Base-by-base conservation (phyloP, 2,329 filamentous ascomycete species). In the Emmonsiellopsis sp. region DNA sequence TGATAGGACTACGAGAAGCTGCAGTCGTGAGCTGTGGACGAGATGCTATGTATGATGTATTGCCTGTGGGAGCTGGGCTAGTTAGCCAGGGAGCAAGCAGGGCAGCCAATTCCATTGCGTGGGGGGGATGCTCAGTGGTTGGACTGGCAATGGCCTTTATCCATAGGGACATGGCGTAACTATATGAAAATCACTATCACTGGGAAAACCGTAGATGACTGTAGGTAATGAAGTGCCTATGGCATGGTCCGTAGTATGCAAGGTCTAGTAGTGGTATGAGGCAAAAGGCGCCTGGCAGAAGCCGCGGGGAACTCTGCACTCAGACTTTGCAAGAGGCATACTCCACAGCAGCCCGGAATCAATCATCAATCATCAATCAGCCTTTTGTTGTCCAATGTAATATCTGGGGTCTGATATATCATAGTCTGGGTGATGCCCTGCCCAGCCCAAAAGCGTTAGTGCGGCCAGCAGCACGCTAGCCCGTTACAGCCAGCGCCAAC, bases 71-170 rank as follows among this genome's bases (percentile, higher is more conserved):
- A 26, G 20, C 20, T 26, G 3, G n/a, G 47, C n/a, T 13, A 40
- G 20, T 30, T 32, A 43, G 31, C 26, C 32, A 26, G 16, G 13
- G 16, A 31, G 37, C 20, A 8, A 26, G 13, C 50, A 46, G 15
- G 50, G 50, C 50, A 52, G 15, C 42, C 42, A 52, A 52, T 51
- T 51, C 49, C 37, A 44, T 44, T 10, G 42, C 42, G 1, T 7
- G 9, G 46, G 32, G 30, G 11, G 7, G 5, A 34, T 2, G 38
- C 31, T 32, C 38, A 7, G 9, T 13, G 20, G 20, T 26, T 26
- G 20, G 20, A 26, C 20, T 26, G 20, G 20, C 20, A 26, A 26
- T 26, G 20, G 20, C 20, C 3, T 26, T 26, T 26, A 26, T 26
- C 20, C 20, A 26, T 5, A 26, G 20, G 20, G 5, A 26, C 20